Conservation (phyloP, 2,329 filamentous ascomycete genomes). For the Penicillium sp. region DNA sequence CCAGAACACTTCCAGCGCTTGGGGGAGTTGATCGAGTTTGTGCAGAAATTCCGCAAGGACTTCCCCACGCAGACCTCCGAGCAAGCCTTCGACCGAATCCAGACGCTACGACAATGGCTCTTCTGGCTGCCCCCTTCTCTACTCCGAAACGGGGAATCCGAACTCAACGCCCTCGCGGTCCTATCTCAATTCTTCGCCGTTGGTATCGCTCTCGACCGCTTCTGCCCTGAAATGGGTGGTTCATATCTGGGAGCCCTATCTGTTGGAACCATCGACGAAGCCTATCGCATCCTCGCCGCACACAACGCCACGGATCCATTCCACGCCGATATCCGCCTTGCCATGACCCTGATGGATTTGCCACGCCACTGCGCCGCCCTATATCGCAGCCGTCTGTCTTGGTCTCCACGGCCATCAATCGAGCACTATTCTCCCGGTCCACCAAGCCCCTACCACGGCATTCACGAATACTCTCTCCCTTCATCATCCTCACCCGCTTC, state of each 20-base stretch:
- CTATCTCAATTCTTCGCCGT: conserved; percentile 91
- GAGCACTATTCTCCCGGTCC: conserved; percentile 42
- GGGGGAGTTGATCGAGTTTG: conserved; percentile 69
- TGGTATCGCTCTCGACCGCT: conserved; percentile 81
- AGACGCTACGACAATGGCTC: conserved; percentile 85
- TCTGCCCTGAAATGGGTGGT: conserved; percentile 88
- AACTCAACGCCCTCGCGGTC: conserved; percentile 76
- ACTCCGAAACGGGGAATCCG: conserved; percentile 73
- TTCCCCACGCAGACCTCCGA: conserved; percentile 70
- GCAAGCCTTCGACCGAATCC: conserved; percentile 86
- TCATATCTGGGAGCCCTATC: conserved; percentile 84
- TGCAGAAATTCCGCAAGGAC: conserved; percentile 71
- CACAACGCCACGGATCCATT: conserved; percentile 64
- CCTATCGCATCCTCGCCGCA: conserved; percentile 72
- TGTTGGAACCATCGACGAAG: conserved; percentile 80
- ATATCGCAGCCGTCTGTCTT: conserved; percentile 71
- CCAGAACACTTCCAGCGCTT: conserved; percentile 70
- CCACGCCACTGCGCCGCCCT: conserved; percentile 69
- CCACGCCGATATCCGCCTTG: conserved; percentile 62
- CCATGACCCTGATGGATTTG: conserved; percentile 69
- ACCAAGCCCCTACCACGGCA: conserved; percentile 36
- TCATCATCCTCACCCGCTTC: conserved; percentile 44
- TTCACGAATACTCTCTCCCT: conserved; percentile 35
- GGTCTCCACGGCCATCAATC: conserved; percentile 48
- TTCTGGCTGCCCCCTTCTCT: conserved; percentile 92